A percentile compares a stretch with the other conserved stretches of the same genome.
Conservation (phyloP, 2,329 filamentous ascomycete genomes). For the Claviceps sp. region DNA sequence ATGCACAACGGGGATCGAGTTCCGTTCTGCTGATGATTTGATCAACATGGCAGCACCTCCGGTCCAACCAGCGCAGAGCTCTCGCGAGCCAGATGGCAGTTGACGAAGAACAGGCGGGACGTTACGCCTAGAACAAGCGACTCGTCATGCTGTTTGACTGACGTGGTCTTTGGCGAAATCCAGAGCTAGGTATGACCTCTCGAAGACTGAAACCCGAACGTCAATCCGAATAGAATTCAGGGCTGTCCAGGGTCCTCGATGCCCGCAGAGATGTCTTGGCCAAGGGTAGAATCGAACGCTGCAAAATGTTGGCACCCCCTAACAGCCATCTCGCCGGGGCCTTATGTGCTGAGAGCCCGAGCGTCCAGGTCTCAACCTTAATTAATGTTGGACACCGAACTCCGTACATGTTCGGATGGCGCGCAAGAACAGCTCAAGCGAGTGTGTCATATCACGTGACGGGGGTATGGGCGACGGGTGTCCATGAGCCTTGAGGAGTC, state of each 20-base stretch:
- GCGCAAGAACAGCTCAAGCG: conserved; percentile 51
- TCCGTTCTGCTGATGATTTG: conserved; percentile 65
- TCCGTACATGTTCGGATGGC: too few relatives aligned
- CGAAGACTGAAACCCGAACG: conserved; percentile 51
- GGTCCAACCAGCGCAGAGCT: conserved; percentile 62
- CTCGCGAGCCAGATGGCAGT: conserved; percentile 83
- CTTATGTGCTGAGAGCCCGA: too few relatives aligned
- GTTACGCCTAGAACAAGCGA: conserved; percentile 81
- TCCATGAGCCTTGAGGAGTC: too few relatives aligned
- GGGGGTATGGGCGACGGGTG: too few relatives aligned
- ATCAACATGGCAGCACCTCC: conserved; percentile 77
- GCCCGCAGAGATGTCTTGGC: conserved; percentile 20
- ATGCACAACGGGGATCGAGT: conserved; percentile 58
- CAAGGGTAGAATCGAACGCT: conserved; percentile 30
- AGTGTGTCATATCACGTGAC: conserved; percentile 29
- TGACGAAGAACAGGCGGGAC: conserved; percentile 77
- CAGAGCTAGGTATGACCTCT: too few relatives aligned
- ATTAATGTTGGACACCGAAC: conserved; percentile 24
- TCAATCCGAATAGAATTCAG: conserved; percentile 41
- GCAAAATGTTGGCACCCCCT: conserved; percentile 37
- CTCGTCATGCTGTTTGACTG: conserved; percentile 50
- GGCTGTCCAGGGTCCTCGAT: conserved; percentile 18
- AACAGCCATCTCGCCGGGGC: too few relatives aligned
- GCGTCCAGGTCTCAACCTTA: too few relatives aligned
- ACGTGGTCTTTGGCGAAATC: conserved; percentile 41